Conservation (phyloP, 1,284 basidiomycete species). For the Takashimella tepidaria region DNA sequence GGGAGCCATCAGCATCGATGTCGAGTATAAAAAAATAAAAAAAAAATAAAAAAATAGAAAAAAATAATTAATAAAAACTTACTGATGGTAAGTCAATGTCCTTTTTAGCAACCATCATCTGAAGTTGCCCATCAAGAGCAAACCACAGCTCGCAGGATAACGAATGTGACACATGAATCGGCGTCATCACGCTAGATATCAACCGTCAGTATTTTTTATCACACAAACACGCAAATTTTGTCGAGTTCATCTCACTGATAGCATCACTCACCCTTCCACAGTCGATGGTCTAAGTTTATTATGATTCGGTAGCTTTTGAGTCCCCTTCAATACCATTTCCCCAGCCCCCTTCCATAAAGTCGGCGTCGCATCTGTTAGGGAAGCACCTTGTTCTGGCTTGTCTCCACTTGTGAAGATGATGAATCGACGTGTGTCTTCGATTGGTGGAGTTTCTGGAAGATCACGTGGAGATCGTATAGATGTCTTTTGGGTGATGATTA, state of each 20-base stretch:
- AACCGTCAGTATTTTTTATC: constrained; percentile 1
- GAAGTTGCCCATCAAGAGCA: constrained; percentile 17
- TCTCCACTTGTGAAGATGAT: constrained; percentile 15
- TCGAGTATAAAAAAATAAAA: too few species aligned
- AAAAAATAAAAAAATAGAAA: too few species aligned
- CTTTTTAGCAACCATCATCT: constrained; percentile 19
- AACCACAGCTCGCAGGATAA: constrained; percentile 37
- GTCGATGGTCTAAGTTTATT: constrained; percentile 33
- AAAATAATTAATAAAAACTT: constrained; percentile 5
- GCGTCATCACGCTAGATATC: constrained; percentile 30
- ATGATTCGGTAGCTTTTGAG: constrained; percentile 33
- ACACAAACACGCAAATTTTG: too few species aligned
- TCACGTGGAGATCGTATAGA: constrained; percentile 30
- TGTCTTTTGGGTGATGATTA: constrained; percentile 27
- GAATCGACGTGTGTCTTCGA: constrained; percentile 11
- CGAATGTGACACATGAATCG: constrained; percentile 32
- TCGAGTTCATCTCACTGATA: too few species aligned
- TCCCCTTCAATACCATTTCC: constrained; percentile 11
- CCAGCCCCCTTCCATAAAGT: constrained; percentile 25
- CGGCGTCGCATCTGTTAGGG: constrained; percentile 12
- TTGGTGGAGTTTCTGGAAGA: constrained; percentile 13
- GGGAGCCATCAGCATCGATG: too few species aligned
- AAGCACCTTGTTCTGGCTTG: constrained; percentile 8
- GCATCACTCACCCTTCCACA: constrained; percentile 14
- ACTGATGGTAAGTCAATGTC: constrained; percentile 8